Percentiles rank a stretch among this genome's conserved stretches.
phyloP scores from a whole-genome alignment of 805 yeast genomes.

The Wickerhamomyces tratensis region DNA sequence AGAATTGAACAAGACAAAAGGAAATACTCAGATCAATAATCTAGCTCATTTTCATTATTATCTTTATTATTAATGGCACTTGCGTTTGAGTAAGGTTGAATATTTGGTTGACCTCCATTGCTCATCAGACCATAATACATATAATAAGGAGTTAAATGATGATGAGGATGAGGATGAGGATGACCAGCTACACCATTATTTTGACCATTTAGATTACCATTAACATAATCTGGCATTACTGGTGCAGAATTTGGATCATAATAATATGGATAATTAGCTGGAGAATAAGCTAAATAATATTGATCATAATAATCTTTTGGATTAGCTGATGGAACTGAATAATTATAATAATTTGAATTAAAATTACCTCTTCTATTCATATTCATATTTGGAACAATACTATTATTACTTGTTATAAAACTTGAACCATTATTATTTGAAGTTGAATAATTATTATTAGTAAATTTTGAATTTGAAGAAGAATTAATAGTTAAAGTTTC shows the following conservation, averaged over 20 bases:
- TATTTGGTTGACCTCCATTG: slow-evolving; percentile 5
- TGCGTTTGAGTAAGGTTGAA: slow-evolving; percentile 1
- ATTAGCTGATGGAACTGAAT: slow-evolving; percentile 6
- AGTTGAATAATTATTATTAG: slow-evolving; percentile 6
- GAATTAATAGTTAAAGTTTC: slow-evolving; percentile 6
- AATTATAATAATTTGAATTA: slow-evolving; percentile 18
- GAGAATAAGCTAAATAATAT: slow-evolving; percentile 9
- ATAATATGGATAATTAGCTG: slow-evolving; percentile 1
- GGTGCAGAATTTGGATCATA: neutral
- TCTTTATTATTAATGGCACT: neutral
- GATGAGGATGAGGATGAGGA: neutral
- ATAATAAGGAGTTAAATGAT: slow-evolving; percentile 19
- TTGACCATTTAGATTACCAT: slow-evolving; percentile 13
- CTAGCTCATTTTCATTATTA: neutral
- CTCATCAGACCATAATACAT: slow-evolving; percentile 17
- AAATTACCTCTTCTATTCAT: slow-evolving; percentile 14
- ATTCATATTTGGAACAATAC: slow-evolving; percentile 1
- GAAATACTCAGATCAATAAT: neutral
- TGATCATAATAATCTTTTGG: slow-evolving; percentile 22
- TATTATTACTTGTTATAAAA: slow-evolving; percentile 7
- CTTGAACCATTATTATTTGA: slow-evolving; percentile 5
- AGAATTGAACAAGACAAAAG: neutral
- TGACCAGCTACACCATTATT: neutral
- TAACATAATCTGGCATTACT: slow-evolving; percentile 10
- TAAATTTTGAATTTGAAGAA: slow-evolving; percentile 6